A percentile compares a stretch with the other conserved stretches of the same genome.
These are phyloP conservation scores for Lenzites betulinus DNA, from an alignment of 768 basidiomycete genomes.

Conservation along the genomic window DNA sequence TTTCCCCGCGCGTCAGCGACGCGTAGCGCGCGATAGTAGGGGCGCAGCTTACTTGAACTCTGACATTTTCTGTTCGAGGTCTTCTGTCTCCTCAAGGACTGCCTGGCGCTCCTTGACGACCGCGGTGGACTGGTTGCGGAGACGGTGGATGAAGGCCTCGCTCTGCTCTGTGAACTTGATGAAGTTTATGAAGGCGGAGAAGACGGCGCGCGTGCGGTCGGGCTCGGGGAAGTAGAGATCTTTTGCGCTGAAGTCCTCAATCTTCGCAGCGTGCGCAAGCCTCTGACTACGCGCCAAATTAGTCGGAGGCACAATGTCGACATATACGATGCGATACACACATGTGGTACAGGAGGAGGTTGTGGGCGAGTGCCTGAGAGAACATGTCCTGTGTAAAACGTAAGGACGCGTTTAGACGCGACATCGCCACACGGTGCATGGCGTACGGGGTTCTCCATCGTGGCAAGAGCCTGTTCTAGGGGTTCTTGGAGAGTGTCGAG, in stretches of 20 bases:
- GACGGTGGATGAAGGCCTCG: conserved; percentile 56
- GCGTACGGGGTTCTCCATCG: conserved; percentile 56
- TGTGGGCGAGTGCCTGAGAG: conserved; percentile 55
- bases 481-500: conserved; percentile 61
- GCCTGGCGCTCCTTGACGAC: conserved; percentile 65
- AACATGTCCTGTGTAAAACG: conserved; percentile 60
- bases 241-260: conserved; percentile 74
- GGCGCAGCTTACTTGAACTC: conserved; percentile 52
- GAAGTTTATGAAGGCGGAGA: conserved; percentile 93
- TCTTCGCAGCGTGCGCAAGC: conserved; percentile 70
- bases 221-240: conserved; percentile 76
- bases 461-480: conserved; percentile 53
- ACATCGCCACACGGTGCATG: no score
- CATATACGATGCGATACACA: conserved; percentile 33
- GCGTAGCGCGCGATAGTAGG: neutral
- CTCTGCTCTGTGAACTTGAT: conserved; percentile 86
- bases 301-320: neutral
- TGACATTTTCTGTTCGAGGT: conserved; percentile 53
- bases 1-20: conserved; percentile 29
- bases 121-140: conserved; percentile 60
- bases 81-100: conserved; percentile 47
- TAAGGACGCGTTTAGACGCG: no score
- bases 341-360: conserved; percentile 73
- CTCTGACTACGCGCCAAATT: conserved; percentile 49
- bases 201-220: conserved; percentile 69